Evolutionary conservation across 148 eudicot genomes (phyloP).

Genomic region (Silene conica): DNA sequence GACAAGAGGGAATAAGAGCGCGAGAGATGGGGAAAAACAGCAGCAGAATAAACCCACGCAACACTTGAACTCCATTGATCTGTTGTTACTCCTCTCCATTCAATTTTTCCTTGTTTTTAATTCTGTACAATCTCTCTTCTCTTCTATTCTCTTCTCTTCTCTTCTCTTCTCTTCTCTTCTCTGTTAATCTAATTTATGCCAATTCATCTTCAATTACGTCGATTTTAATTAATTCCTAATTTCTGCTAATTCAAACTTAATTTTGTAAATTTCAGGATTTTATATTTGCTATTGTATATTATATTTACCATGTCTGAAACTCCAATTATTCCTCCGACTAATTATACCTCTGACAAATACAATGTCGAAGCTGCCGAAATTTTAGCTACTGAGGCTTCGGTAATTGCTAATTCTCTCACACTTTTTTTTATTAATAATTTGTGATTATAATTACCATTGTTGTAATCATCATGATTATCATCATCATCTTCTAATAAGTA

Average conservation of each 20-base stretch:
- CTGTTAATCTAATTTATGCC: no score
- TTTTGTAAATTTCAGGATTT: slow-evolving; percentile 4
- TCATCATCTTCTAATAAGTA: neutral
- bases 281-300: neutral
- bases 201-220: neutral
- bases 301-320: slow-evolving; percentile 19
- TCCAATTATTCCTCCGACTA: neutral
- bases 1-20: no score
- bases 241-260: neutral
- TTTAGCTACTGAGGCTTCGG: slow-evolving; percentile 83
- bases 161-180: neutral
- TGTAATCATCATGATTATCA: neutral
- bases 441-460: neutral
- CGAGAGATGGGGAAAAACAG: no score
- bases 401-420: slow-evolving; percentile 13
- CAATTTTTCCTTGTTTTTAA: no score
- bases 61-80: no score
- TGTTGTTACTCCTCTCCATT: no score
- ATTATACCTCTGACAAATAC: slow-evolving; percentile 36
- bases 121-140: neutral
- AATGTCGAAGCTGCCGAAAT: slow-evolving; percentile 79
- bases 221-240: neutral
- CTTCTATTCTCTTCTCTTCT: neutral
- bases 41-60: no score
- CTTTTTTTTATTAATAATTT: neutral